A percentile compares a stretch with the other conserved stretches of the same genome.
Conservation (phyloP, 2,329 filamentous ascomycete species). For the Cercospora nicotianae region DNA sequence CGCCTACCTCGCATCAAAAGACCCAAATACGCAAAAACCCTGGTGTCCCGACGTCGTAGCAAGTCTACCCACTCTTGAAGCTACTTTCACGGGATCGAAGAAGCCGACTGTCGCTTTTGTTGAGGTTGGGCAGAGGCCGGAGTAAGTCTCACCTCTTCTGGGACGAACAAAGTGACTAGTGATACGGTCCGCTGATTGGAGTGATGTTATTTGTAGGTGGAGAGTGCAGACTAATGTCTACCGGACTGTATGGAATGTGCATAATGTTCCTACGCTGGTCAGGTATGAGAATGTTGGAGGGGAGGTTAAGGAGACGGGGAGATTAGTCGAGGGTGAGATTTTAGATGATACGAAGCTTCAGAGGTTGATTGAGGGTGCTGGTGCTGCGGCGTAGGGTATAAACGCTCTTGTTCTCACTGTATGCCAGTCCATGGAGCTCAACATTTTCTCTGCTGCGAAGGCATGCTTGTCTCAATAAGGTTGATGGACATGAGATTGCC, state of each 20-base stretch:
- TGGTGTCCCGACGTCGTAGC: slow-evolving; percentile 29
- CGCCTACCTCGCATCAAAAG: slow-evolving; percentile 25
- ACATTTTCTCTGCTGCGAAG: neutral
- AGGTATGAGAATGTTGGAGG: slow-evolving; percentile 18
- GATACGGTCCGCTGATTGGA: too few species aligned
- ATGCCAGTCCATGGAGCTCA: neutral
- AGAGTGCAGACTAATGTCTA: slow-evolving; percentile 71
- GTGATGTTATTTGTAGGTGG: slow-evolving; percentile 14
- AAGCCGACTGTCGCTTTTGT: slow-evolving; percentile 23
- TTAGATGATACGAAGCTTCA: slow-evolving; percentile 19
- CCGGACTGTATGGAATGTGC: slow-evolving; percentile 80
- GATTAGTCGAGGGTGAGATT: slow-evolving; percentile 28
- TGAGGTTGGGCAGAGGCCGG: slow-evolving; percentile 25
- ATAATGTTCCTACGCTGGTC: slow-evolving; percentile 45
- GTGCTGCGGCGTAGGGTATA: neutral
- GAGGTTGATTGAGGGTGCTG: neutral
- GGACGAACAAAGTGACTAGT: too few species aligned
- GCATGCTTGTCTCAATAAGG: neutral
- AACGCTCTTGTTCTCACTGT: neutral
- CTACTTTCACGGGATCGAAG: slow-evolving; percentile 16
- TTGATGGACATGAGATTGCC: neutral
- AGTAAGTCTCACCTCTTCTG: too few species aligned
- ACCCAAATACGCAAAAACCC: slow-evolving; percentile 21
- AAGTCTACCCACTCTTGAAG: slow-evolving; percentile 20
- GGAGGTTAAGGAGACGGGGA: slow-evolving; percentile 19